Percentiles rank a stretch among this genome's conserved stretches.
Conservation (phyloP, 257 asterid species). For the Verbascum thapsus region DNA sequence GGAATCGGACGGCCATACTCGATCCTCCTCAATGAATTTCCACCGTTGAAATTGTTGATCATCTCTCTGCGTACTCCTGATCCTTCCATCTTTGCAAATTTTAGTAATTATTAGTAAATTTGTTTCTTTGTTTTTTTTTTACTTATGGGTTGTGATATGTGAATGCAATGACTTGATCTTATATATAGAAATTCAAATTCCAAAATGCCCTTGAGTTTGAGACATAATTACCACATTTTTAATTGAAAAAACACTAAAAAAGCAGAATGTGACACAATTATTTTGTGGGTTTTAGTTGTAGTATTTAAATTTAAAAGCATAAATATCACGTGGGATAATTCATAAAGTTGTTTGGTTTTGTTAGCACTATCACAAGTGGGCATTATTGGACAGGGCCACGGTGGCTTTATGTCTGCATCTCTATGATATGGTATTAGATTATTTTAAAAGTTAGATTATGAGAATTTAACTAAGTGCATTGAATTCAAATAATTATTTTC, state of each 20-base stretch:
- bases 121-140: too few species aligned
- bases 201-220: conserved; percentile 22
- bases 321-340: conserved; percentile 36
- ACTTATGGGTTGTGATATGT: too few species aligned
- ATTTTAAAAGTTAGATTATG: conserved; percentile 2
- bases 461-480: background rate
- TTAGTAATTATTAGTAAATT: too few species aligned
- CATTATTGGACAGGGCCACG: conserved; percentile 21
- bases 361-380: conserved; percentile 10
- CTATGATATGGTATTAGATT: background rate
- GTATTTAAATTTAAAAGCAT: too few species aligned
- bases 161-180: background rate
- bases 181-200: conserved; percentile 24
- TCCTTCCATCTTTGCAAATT: background rate
- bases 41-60: background rate
- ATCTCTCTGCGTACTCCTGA: background rate
- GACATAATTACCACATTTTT: conserved; percentile 1
- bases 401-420: conserved; percentile 27
- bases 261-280: too few species aligned
- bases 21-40: conserved; percentile 6
- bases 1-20: conserved; percentile 19
- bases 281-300: too few species aligned
- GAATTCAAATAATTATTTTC: conserved; percentile 23
- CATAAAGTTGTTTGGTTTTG: background rate
- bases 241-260: background rate